Percentiles rank a stretch among this genome's conserved stretches.
phyloP scores from a whole-genome alignment of 2,329 filamentous ascomycete species.

The Sclerotinia subarctica region DNA sequence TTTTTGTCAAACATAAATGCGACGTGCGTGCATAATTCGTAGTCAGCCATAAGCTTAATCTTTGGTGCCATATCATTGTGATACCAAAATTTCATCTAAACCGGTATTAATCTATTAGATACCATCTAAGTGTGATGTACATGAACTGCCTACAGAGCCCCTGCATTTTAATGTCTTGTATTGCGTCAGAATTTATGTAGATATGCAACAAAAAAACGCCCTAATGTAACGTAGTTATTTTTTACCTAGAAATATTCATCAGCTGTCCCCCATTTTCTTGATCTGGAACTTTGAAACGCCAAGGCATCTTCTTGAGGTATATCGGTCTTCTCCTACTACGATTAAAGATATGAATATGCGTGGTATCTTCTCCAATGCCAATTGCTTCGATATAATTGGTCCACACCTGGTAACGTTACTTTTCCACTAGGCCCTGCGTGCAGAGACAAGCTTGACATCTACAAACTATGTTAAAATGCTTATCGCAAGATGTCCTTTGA shows the following conservation, averaged over 20 bases:
- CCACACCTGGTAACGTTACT: constrained; percentile 1
- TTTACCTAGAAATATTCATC: neutral
- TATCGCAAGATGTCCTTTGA: neutral
- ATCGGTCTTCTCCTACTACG: too few relatives aligned
- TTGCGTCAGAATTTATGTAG: neutral
- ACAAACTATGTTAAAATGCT: neutral
- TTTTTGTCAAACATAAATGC: neutral
- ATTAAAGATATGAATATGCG: neutral
- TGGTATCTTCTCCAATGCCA: constrained; percentile 3
- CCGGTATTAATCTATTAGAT: neutral
- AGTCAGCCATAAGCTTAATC: neutral
- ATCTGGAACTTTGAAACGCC: neutral
- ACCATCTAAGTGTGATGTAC: neutral
- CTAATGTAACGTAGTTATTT: constrained; percentile 2
- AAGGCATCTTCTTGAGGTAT: neutral
- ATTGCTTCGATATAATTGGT: constrained; percentile 7
- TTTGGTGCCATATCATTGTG: neutral
- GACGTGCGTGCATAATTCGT: neutral
- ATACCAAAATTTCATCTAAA: neutral
- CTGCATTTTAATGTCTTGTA: neutral
- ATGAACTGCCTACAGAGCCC: neutral
- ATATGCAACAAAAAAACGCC: constrained; percentile 1
- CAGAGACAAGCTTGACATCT: neutral
- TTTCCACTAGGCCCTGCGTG: neutral
- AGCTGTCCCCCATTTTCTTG: constrained; percentile 4